Evolutionary conservation across 371 early-diverging fungal species (phyloP), one percentile per base, ranked within the genome.

Genomic region (Mucor lusitanicus): DNA sequence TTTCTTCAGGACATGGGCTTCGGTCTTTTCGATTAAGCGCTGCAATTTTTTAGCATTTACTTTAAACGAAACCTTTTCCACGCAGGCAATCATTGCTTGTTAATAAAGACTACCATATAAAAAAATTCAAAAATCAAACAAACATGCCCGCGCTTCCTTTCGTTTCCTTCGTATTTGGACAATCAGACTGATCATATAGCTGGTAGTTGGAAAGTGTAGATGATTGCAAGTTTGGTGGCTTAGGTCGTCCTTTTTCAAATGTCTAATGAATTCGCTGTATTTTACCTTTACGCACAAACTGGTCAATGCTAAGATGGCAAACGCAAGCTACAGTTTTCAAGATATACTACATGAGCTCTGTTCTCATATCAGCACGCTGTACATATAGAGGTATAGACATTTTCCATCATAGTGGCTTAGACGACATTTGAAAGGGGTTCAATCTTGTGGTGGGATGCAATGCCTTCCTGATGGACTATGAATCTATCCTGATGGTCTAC

Each of bases 21-120:
- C 69, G 89, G 93, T 90, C 90, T 94, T 64, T 93, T 93, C 86
- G 93, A 61, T 61, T 61, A 61, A 58, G 48, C 54, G 50, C 46
- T 60, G 39, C 54, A 63, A 32, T 50, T 60, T 11, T 46, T 30
- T 50, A 33, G 59, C 58, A 57, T 40, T 27, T 50, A 39, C 32
- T 48, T 48, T 42, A 66, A 53, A 59, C 60, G 54, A 53, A 66
- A 59, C 27, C 50, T 62, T 48, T 62, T 58, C 42, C 42, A 28
- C 25, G 53, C 64, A 63, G 30, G 44, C 35, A 23, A 53, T 50
- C 39, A 25, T 59, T 64, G 59, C 56, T 54, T 54, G 59, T 64
- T 59, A 64, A 69, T 64, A 64, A 64, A 64, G 59, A 55, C 56
- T 33, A 48, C 33, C 27, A 61, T 54, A 68, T 42, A 61, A 15